Conservation (phyloP, 108 stramenopile species). For the Thalassiosira profunda region DNA sequence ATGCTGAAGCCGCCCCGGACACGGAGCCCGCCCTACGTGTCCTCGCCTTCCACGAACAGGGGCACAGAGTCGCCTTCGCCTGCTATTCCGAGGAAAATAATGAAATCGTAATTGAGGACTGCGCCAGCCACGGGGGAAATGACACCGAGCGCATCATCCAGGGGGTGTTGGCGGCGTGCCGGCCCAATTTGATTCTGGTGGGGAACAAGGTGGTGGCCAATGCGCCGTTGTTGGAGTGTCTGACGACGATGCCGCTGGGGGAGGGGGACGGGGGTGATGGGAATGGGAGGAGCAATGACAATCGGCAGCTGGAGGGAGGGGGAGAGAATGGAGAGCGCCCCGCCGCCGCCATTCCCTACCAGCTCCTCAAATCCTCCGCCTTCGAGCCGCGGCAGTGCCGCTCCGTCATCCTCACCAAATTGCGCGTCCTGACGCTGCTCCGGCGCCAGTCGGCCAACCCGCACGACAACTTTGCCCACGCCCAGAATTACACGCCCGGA, state of each 20-base stretch:
- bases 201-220: slow-evolving; percentile 52
- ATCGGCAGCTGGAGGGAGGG: background rate
- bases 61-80: slow-evolving; percentile 73
- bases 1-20: slow-evolving; percentile 30
- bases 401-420: slow-evolving; percentile 70
- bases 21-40: slow-evolving; percentile 60
- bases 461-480: slow-evolving; percentile 23
- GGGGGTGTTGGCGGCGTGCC: slow-evolving; percentile 48
- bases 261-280: slow-evolving; percentile 3
- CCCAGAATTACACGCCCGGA: slow-evolving; percentile 4
- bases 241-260: slow-evolving; percentile 37
- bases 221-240: slow-evolving; percentile 44
- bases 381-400: slow-evolving; percentile 76
- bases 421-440: slow-evolving; percentile 70
- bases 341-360: slow-evolving; percentile 64
- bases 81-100: slow-evolving; percentile 79
- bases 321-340: background rate
- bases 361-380: slow-evolving; percentile 70
- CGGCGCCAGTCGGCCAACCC: slow-evolving; percentile 8
- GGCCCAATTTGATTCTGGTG: slow-evolving; percentile 77
- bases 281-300: background rate
- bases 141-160: slow-evolving; percentile 64
- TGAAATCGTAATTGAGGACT: slow-evolving; percentile 71
- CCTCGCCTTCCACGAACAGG: slow-evolving; percentile 70
- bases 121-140: slow-evolving; percentile 31